Base-by-base conservation (phyloP, 345 rosid species). In the Rhodamnia rubescens region DNA sequence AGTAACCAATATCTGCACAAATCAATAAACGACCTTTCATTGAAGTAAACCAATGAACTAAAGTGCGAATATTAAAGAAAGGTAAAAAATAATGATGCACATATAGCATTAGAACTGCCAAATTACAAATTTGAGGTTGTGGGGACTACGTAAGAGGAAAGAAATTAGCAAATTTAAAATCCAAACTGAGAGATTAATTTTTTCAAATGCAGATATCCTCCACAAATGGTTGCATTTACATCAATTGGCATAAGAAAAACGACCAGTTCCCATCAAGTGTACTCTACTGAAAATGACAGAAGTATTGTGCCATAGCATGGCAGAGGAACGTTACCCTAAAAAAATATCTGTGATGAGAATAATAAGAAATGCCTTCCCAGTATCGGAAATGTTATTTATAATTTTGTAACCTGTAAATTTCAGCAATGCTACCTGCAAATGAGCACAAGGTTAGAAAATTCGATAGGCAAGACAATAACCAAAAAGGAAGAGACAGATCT, bases 351-450 rank as follows among this genome's bases (percentile, higher is more conserved):
- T 91, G 81, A 93, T 86, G 40, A 94, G 92, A 90, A 95, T 95
- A 89, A 97, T 95, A 84, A 94, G 91, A 88, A 97, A 93, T 81
- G 99, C 99, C 89, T 95, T 95, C 88, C 98, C 98, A 26, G 95
- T 90, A 91, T 95, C 98, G 18, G 98, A 93, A 54, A 95, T 86
- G 90, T 95, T 97, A 89, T 90, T 94, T 87, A 97, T 49, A 85
- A 97, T 88, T 87, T 97, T 95, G 87, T 93, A 93, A 83, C 99
- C 98, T 4, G 99, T 91, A 93, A 97, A 97, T 86, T 95, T 97
- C 92, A 97, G 91, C 94, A 97, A 92, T 83, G 98, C 95, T 89
- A 93, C 97, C 98, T 95, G 97, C 90, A 88, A 83, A 85, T 86
- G 56, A 54, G 22, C 82, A 49, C 82, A 83, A 83, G 8, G 83